Conservation (phyloP, 768 basidiomycete genomes). For the Holtermanniella nyarrowii region DNA sequence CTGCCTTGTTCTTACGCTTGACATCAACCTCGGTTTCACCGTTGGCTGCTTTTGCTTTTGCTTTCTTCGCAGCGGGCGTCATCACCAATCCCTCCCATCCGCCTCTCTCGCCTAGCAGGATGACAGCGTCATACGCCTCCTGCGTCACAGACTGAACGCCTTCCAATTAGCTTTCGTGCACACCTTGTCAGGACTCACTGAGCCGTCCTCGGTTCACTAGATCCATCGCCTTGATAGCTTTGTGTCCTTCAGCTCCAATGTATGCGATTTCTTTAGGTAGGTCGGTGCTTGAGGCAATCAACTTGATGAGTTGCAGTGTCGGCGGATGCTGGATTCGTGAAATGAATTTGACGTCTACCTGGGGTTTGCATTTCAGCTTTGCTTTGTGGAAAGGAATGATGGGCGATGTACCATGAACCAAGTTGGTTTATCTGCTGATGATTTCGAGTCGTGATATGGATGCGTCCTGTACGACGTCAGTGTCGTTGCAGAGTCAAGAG, state of each 20-base stretch:
- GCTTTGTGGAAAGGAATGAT: background rate
- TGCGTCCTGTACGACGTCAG: conserved; percentile 46
- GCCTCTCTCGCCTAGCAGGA: conserved; percentile 55
- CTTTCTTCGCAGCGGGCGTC: conserved; percentile 1
- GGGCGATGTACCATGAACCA: conserved; percentile 88
- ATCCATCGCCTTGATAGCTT: conserved; percentile 56
- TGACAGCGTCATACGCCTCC: conserved; percentile 56
- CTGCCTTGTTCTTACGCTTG: too few relatives aligned
- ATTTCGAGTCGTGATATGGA: conserved; percentile 55
- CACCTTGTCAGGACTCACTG: conserved; percentile 43
- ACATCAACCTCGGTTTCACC: too few relatives aligned
- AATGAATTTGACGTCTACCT: conserved; percentile 47
- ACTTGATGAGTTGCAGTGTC: conserved; percentile 62
- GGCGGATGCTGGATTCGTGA: conserved; percentile 62
- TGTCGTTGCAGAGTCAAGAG: conserved; percentile 1
- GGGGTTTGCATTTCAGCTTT: background rate
- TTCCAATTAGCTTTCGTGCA: conserved; percentile 3
- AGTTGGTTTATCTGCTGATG: conserved; percentile 60
- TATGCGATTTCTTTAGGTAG: conserved; percentile 56
- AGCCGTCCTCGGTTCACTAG: conserved; percentile 69
- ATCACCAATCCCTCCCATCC: conserved; percentile 57
- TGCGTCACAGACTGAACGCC: conserved; percentile 65
- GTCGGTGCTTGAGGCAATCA: conserved; percentile 46
- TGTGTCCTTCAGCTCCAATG: conserved; percentile 53
- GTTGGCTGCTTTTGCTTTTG: background rate